Base-by-base conservation (phyloP, 148 eudicot genomes). In the Suaeda aralocaspica region DNA sequence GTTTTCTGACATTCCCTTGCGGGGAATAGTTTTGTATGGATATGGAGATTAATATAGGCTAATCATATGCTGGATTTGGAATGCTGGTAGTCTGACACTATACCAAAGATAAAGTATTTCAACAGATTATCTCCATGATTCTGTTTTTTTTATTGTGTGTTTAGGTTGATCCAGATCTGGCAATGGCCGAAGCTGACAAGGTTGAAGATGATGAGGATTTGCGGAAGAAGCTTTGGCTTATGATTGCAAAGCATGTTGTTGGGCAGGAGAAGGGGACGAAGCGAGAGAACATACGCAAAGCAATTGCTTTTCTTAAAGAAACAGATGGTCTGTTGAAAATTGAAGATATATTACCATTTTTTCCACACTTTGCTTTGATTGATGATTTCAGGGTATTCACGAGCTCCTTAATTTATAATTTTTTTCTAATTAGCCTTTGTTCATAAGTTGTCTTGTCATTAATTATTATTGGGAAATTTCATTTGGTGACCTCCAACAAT, bases 201-300 rank as follows among this genome's bases (percentile, higher is more conserved):
- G 99, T 91, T 74, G 97, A 94, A 83, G 99, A 94, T 85, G 99
- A 94, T 67, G 99, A 91, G 74, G 99, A 94, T 76, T 86, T 91
- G 61, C 82, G 97, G 76, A 94, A 94, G 78, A 94, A 91, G 74
- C 86, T 94, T 21, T 91, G 99, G 99, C 91, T 94, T 25, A 91
- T 94, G 99, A 91, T 94, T 77, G 97, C 97, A 45, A 92, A 92
- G 82, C 91, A 92, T 86, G 97, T 92, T 45, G 81, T 92, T 68
- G 86, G 87, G 80, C 96, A 89, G 71, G 97, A 91, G 75, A 87
- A 87, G 78, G 99, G 99, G 67, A 86, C 99, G 64, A 94, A 94
- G 88, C 86, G 99, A 80, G 99, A 94, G 78, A 94, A 94, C 77
- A 94, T 94, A 51, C 83, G 99, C 44, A 94, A 91, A 82, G 99